Conservation (phyloP, 176 grass and related monocot species). For the Typha latifolia region DNA sequence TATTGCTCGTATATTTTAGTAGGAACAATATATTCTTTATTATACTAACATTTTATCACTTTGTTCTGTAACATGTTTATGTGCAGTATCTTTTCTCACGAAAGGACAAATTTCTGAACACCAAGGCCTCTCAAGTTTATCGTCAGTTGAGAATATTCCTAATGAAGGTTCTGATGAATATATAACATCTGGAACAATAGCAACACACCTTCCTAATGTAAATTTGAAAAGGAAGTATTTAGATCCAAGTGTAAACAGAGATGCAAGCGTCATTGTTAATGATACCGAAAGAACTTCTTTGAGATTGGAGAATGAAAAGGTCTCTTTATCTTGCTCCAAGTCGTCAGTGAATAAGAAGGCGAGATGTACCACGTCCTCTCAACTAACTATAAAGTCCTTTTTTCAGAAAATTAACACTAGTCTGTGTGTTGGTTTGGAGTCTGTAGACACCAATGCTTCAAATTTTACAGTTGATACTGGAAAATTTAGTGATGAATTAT, state of each 20-base stretch:
- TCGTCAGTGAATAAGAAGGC: conserved; percentile 40
- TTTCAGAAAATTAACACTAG: conserved; percentile 39
- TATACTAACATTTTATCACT: not conserved
- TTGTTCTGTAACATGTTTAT: conserved; percentile 4
- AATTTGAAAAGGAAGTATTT: conserved; percentile 21
- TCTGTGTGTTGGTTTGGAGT: conserved; percentile 8
- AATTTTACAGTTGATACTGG: conserved; percentile 20
- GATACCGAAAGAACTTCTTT: conserved; percentile 1
- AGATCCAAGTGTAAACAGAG: conserved; percentile 24
- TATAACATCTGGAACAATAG: conserved; percentile 15
- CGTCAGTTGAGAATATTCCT: conserved; percentile 11
- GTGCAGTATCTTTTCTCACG: conserved; percentile 62
- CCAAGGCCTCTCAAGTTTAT: conserved; percentile 23
- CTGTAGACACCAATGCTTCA: conserved; percentile 18
- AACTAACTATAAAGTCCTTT: conserved; percentile 90
- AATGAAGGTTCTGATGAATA: conserved; percentile 24
- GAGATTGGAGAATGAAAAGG: conserved; percentile 14
- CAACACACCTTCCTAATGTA: conserved; percentile 26
- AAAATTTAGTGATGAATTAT: conserved; percentile 8
- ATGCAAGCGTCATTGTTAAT: conserved; percentile 9
- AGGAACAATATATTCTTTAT: not conserved
- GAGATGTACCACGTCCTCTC: conserved; percentile 45
- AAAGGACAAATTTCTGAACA: conserved; percentile 36
- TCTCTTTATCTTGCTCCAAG: conserved; percentile 29
- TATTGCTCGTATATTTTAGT: not conserved